Conservation (phyloP, 257 asterid species). For the Petunia axillaris region DNA sequence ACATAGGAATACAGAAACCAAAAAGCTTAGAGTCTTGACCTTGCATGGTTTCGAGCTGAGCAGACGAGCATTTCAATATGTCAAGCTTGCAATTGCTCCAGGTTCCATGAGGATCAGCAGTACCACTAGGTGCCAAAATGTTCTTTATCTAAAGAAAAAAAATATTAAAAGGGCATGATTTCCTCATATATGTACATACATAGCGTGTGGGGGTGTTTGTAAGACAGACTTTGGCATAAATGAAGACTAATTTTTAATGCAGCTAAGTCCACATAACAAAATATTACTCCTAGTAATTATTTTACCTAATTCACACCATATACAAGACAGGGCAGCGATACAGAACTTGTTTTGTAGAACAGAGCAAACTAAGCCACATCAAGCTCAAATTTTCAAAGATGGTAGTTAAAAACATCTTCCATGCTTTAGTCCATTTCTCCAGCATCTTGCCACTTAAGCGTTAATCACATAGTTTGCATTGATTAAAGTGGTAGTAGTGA, state of each 20-base stretch:
- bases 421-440: too few relatives aligned
- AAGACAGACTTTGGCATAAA: background rate
- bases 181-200: background rate
- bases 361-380: too few relatives aligned
- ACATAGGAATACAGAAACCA: background rate
- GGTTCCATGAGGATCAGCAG: conserved; percentile 58
- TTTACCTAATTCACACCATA: too few relatives aligned
- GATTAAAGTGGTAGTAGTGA: too few relatives aligned
- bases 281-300: too few relatives aligned
- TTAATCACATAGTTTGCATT: too few relatives aligned
- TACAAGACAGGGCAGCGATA: too few relatives aligned
- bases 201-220: background rate
- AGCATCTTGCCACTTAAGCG: too few relatives aligned
- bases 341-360: too few relatives aligned
- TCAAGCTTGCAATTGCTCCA: conserved; percentile 68
- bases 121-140: conserved; percentile 56
- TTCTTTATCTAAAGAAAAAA: conserved; percentile 51
- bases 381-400: too few relatives aligned
- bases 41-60: conserved; percentile 57
- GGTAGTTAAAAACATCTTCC: too few relatives aligned
- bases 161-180: background rate
- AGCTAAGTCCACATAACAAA: background rate
- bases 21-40: conserved; percentile 35
- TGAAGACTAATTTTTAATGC: background rate
- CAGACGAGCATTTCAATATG: conserved; percentile 54